Conservation (phyloP, 2,329 filamentous ascomycete species). For the Sclerotinia minor region DNA sequence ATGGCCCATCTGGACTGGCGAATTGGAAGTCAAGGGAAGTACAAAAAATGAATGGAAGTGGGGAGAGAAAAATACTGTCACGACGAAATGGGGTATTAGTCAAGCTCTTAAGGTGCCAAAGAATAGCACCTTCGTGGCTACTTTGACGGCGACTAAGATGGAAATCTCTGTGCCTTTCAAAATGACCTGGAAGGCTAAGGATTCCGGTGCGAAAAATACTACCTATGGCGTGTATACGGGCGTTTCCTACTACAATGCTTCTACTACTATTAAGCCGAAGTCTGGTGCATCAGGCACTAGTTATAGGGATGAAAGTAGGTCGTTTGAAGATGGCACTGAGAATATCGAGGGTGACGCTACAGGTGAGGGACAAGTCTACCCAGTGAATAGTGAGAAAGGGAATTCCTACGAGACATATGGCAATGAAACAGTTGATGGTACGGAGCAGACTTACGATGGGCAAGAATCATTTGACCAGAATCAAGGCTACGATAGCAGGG, state of each 20-base stretch:
- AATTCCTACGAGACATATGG: background rate
- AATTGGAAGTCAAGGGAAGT: conserved; percentile 9
- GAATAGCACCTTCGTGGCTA: conserved; percentile 5
- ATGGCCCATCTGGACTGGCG: background rate
- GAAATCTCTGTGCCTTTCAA: background rate
- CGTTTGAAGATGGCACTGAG: background rate
- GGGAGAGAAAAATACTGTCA: conserved; percentile 9
- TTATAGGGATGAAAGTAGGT: background rate
- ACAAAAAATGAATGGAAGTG: conserved; percentile 5
- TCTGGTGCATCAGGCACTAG: background rate
- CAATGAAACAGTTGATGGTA: background rate
- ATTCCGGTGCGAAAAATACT: conserved; percentile 1
- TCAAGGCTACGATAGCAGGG: background rate
- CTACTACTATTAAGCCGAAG: conserved; percentile 5
- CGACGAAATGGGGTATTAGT: conserved; percentile 13
- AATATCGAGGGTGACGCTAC: background rate
- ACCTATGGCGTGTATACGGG: conserved; percentile 1
- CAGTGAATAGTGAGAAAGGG: background rate
- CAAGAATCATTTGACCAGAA: background rate
- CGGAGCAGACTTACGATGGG: background rate
- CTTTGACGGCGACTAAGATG: conserved; percentile 7
- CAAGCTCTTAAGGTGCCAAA: conserved; percentile 14
- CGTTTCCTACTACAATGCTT: conserved; percentile 5
- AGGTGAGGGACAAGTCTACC: background rate
- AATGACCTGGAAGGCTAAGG: background rate